Conservation (phyloP, 768 basidiomycete species). For the Galerina sulciceps region DNA sequence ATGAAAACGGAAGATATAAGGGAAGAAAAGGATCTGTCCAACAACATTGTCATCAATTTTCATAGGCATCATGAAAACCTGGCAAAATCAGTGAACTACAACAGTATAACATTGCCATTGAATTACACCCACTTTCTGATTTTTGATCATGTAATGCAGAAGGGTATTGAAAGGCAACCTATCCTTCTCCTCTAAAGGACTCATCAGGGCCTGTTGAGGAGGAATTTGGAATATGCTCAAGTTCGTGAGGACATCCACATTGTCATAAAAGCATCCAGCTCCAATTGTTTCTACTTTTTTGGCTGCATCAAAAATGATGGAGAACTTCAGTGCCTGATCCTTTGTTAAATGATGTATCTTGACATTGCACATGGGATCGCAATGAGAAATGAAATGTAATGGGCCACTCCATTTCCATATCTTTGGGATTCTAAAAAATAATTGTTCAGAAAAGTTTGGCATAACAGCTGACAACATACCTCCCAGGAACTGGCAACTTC, state of each 20-base stretch:
- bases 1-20: conserved; percentile 27
- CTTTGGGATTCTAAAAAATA: conserved; percentile 52
- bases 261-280: conserved; percentile 52
- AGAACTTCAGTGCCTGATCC: conserved; percentile 46
- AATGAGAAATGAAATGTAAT: conserved; percentile 44
- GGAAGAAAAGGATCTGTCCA: conserved; percentile 62
- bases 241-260: conserved; percentile 49
- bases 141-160: conserved; percentile 47
- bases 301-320: conserved; percentile 43
- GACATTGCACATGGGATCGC: conserved; percentile 50
- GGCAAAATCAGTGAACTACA: conserved; percentile 8
- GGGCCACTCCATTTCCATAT: conserved; percentile 72
- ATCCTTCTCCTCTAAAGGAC: conserved; percentile 44
- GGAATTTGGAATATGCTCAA: conserved; percentile 51
- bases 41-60: conserved; percentile 49
- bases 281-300: conserved; percentile 49
- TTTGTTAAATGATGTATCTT: conserved; percentile 49
- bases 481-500: conserved; percentile 15
- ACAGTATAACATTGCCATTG: background rate
- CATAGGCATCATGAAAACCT: conserved; percentile 57
- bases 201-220: conserved; percentile 58
- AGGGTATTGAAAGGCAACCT: conserved; percentile 42
- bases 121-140: conserved; percentile 45
- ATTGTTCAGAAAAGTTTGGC: conserved; percentile 7
- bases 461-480: conserved; percentile 18